Conservation (phyloP, 805 yeast genomes). For the Debaryomyces prosopidis region DNA sequence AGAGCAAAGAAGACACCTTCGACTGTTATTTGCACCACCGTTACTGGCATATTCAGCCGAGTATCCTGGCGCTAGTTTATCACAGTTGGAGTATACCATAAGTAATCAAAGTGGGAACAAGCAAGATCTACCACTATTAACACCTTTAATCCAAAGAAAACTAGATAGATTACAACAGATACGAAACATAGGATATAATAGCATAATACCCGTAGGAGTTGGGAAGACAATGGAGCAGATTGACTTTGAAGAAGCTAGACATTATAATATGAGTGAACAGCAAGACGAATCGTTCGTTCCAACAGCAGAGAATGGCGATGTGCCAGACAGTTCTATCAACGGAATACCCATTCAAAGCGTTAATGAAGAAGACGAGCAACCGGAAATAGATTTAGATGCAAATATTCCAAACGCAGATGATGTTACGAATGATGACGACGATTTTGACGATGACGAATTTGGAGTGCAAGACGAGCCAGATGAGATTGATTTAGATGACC, state of each 20-base stretch:
- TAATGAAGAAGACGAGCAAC: slow-evolving; percentile 5
- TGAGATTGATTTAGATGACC: slow-evolving; percentile 12
- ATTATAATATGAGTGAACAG: slow-evolving; percentile 10
- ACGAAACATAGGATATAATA: slow-evolving; percentile 32
- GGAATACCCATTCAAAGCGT: slow-evolving; percentile 4
- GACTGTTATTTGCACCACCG: slow-evolving; percentile 48
- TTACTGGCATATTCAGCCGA: slow-evolving; percentile 55
- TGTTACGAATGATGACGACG: slow-evolving; percentile 17
- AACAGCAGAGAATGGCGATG: slow-evolving; percentile 23
- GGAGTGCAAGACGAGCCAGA: slow-evolving; percentile 9
- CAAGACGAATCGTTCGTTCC: slow-evolving; percentile 18
- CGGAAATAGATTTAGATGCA: slow-evolving; percentile 46
- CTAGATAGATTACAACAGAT: slow-evolving; percentile 25
- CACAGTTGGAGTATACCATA: slow-evolving; percentile 18
- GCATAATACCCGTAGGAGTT: slow-evolving; percentile 40
- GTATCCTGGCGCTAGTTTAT: slow-evolving; percentile 26
- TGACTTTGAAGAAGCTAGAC: slow-evolving; percentile 22
- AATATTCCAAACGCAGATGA: slow-evolving; percentile 45
- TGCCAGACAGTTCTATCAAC: slow-evolving; percentile 9
- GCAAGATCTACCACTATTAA: slow-evolving; percentile 9
- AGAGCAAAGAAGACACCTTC: slow-evolving; percentile 20
- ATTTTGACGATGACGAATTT: slow-evolving; percentile 16
- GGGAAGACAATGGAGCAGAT: slow-evolving; percentile 42
- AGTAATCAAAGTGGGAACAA: slow-evolving; percentile 9
- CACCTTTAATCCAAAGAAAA: slow-evolving; percentile 22